Base-by-base conservation (phyloP, 1,139 yeast genomes). In the Hansenula sp. region DNA sequence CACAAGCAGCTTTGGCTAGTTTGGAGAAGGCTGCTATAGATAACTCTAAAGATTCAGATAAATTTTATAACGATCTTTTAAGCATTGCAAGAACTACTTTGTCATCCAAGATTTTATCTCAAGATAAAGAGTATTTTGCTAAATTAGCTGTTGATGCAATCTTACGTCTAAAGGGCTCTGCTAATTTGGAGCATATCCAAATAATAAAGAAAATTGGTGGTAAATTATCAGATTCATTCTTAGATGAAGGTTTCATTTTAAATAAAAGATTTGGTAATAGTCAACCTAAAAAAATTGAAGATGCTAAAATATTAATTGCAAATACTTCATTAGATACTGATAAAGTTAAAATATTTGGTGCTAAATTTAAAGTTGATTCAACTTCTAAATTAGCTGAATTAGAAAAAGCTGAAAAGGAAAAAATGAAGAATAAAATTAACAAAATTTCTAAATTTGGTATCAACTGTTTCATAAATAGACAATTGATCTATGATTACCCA, bases 301-400 rank as follows among this genome's bases (percentile, higher is more conserved):
- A 92, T 57, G 96, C 95, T 28, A 83, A 78, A 55, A 88, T 92
- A 50, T 74, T 94, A 50, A 85, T 92, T 56, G 96, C 98, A 25
- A 92, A 92, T 65, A 92, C 98, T 11, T 82, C 97, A 20, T 81
- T 92, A 88, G 98, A 92, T 60, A 90, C 98, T 9, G 97, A 90
- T 61, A 92, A 92, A 64, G 97, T 92, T 44, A 92, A 92, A 66
- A 82, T 92, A 42, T 92, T 92, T 65, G 99, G 99, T 44, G 97
- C 99, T 42, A 90, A 94, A 64, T 90, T 92, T 68, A 87, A 89
- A 65, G 98, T 92, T 38, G 97, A 92, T 62, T 82, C 96, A 26
- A 92, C 98, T 12, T 77, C 92, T 43, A 92, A 92, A 63, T 75
- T 94, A 53, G 98, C 98, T 6, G 96, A 92, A 52, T 74, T 92